Conservation (phyloP, 2,329 filamentous ascomycete species). For the Sporothrix sp. region DNA sequence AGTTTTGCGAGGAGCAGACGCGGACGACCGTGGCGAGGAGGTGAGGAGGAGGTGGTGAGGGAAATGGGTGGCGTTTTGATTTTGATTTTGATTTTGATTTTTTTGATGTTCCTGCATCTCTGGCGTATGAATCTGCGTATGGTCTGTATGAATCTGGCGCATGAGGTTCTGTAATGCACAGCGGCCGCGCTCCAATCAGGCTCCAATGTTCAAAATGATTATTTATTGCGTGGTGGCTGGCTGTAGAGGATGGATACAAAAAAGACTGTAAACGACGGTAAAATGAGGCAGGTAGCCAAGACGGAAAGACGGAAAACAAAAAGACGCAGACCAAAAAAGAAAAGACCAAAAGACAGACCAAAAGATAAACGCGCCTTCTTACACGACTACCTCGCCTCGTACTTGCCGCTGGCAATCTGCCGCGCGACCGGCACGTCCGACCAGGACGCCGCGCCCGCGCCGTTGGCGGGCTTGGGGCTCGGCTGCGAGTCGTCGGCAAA, state of each 20-base stretch:
- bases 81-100: not conserved
- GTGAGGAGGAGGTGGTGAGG: not conserved
- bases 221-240: not conserved
- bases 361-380: not conserved
- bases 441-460: constrained; percentile 40
- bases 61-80: not conserved
- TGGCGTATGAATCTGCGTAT: too few relatives aligned
- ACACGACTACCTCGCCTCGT: constrained; percentile 53
- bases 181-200: too few relatives aligned
- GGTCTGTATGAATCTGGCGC: too few relatives aligned
- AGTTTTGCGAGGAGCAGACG: constrained; percentile 72
- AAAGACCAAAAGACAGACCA: not conserved
- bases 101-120: too few relatives aligned
- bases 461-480: constrained; percentile 18
- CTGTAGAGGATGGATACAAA: not conserved
- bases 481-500: constrained; percentile 53
- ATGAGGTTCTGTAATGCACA: too few relatives aligned
- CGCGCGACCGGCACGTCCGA: constrained; percentile 53
- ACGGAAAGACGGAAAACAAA: not conserved
- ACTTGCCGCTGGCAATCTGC: constrained; percentile 67
- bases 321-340: not conserved
- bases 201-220: not conserved
- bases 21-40: constrained; percentile 15
- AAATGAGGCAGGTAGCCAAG: too few relatives aligned
- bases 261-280: not conserved